These are phyloP conservation scores for Bruguiera parviflora DNA, from an alignment of 345 rosid genomes.

Conservation along the genomic window DNA sequence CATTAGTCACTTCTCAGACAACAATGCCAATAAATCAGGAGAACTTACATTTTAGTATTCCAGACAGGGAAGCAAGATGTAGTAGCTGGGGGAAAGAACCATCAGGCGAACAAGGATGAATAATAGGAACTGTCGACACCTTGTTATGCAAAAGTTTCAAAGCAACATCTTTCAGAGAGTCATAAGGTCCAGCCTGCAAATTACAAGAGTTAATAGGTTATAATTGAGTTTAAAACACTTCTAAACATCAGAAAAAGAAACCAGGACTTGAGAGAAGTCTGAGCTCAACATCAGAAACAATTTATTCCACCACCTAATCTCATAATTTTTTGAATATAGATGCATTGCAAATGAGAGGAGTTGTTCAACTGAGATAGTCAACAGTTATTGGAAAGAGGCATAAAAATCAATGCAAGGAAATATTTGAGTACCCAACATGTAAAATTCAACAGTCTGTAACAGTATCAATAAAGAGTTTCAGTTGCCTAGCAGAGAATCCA, in stretches of 20 bases:
- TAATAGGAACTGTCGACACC: conserved; percentile 76
- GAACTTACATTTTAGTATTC: conserved; percentile 78
- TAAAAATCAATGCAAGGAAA: background rate
- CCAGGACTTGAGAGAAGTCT: background rate
- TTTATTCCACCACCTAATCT: background rate
- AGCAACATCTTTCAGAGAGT: conserved; percentile 78
- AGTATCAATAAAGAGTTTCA: background rate
- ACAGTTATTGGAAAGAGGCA: background rate
- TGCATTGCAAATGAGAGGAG: background rate
- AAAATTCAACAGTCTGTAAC: background rate
- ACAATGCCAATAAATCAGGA: conserved; percentile 15
- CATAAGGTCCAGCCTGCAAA: conserved; percentile 86
- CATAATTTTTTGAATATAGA: background rate
- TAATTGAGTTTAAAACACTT: background rate
- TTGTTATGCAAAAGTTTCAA: conserved; percentile 71
- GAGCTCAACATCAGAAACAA: background rate
- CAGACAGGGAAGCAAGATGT: conserved; percentile 91
- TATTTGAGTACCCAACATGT: background rate
- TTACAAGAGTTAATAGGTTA: conserved; percentile 9
- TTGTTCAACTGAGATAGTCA: background rate
- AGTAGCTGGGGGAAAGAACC: conserved; percentile 76
- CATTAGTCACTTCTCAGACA: conserved; percentile 23
- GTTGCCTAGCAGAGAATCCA: conserved; percentile 3
- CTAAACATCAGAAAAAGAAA: background rate
- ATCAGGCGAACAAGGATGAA: conserved; percentile 50